These are phyloP conservation scores for Immersiporthe knoxdaviesiana DNA, from an alignment of 2,329 filamentous ascomycete species.

Conservation along the genomic window DNA sequence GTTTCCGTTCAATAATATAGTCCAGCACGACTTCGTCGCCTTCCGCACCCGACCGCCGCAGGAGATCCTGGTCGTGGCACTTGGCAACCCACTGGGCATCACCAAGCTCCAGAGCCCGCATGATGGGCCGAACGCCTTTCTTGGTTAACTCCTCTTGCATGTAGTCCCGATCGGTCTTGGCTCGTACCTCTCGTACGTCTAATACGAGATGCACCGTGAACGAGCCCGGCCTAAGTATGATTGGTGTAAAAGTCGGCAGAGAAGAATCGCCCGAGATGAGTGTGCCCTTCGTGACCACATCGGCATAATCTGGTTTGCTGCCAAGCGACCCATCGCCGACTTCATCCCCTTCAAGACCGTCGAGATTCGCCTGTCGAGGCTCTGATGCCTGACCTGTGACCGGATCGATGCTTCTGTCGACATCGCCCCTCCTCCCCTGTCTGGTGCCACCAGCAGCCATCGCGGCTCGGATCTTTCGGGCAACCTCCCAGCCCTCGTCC, in stretches of 20 bases:
- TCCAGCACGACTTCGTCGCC: constrained; percentile 75
- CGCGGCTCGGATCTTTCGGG: constrained; percentile 62
- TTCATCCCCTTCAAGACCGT: constrained; percentile 20
- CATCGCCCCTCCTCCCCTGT: constrained; percentile 4
- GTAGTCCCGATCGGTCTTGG: constrained; percentile 75
- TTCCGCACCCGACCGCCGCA: constrained; percentile 60
- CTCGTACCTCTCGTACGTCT: constrained; percentile 74
- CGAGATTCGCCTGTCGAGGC: not conserved
- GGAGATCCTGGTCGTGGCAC: constrained; percentile 60
- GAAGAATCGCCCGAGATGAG: constrained; percentile 34
- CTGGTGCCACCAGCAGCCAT: constrained; percentile 15
- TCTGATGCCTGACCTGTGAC: not conserved
- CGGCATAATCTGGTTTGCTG: constrained; percentile 38
- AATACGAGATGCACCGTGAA: constrained; percentile 76
- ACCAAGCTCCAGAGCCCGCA: constrained; percentile 71
- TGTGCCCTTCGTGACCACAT: constrained; percentile 47
- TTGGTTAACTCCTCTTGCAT: constrained; percentile 73
- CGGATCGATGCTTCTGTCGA: not conserved
- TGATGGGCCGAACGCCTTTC: constrained; percentile 65
- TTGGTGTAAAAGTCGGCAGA: constrained; percentile 59
- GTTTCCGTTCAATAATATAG: constrained; percentile 80
- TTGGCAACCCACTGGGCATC: constrained; percentile 82
- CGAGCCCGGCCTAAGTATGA: constrained; percentile 63
- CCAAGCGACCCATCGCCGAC: constrained; percentile 21
- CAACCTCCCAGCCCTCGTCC: constrained; percentile 78